Evolutionary conservation across 2,329 filamentous ascomycete genomes (phyloP).

Genomic region (Pyrenochaeta sp.): DNA sequence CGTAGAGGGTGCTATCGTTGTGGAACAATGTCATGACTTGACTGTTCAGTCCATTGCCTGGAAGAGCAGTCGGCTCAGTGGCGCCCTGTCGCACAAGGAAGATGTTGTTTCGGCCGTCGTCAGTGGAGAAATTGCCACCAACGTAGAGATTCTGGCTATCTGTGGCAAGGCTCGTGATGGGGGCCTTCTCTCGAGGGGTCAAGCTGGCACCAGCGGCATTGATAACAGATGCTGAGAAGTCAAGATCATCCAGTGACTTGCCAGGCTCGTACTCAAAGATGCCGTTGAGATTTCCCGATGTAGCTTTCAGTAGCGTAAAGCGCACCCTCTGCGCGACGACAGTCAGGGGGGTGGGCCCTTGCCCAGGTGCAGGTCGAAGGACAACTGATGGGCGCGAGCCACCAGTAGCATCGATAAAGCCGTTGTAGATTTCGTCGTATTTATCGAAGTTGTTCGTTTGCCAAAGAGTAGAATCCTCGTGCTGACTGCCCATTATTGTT

Average conservation of each 20-base stretch:
- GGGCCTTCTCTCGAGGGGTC: conserved; percentile 64
- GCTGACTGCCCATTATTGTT: conserved; percentile 66
- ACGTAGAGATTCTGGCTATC: conserved; percentile 71
- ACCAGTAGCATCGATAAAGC: conserved; percentile 79
- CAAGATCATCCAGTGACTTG: conserved; percentile 65
- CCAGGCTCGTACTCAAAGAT: conserved; percentile 87
- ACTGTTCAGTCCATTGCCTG: conserved; percentile 80
- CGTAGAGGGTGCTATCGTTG: conserved; percentile 70
- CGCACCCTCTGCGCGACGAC: conserved; percentile 90
- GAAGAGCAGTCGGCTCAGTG: conserved; percentile 67
- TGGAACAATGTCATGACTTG: conserved; percentile 76
- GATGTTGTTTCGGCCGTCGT: conserved; percentile 72
- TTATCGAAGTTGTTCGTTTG: conserved; percentile 98
- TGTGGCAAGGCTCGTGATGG: conserved; percentile 73
- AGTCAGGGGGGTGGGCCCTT: conserved; percentile 65
- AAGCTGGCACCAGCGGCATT: conserved; percentile 79
- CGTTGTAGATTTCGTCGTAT: conserved; percentile 91
- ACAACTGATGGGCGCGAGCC: conserved; percentile 84
- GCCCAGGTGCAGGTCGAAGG: conserved; percentile 72
- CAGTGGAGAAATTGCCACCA: conserved; percentile 81
- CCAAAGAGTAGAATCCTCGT: conserved; percentile 69
- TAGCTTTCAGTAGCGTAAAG: conserved; percentile 76
- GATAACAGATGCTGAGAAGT: conserved; percentile 76
- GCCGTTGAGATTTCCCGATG: conserved; percentile 84
- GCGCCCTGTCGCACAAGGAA: conserved; percentile 69